These are phyloP conservation scores for Lactifluus rugatus DNA, from an alignment of 768 basidiomycete genomes.

Conservation along the genomic window DNA sequence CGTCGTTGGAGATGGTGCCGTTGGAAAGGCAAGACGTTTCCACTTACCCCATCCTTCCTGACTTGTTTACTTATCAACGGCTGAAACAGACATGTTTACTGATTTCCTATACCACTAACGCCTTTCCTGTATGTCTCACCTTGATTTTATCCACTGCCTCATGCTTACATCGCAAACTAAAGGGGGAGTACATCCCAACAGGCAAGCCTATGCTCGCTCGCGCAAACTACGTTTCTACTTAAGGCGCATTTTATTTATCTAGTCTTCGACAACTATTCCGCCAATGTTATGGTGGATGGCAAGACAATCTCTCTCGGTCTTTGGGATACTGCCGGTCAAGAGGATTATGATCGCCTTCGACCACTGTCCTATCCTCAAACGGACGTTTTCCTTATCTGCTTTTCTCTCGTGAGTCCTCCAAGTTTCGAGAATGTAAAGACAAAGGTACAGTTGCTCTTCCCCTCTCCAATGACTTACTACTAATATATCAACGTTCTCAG, in stretches of 20 bases:
- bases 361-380: slow-evolving; percentile 99
- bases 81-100: slow-evolving; percentile 82
- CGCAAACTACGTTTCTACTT: not conserved
- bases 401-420: slow-evolving; percentile 95
- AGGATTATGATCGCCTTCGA: slow-evolving; percentile 96
- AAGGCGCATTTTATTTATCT: slow-evolving; percentile 8
- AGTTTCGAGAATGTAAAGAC: slow-evolving; percentile 98
- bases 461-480: slow-evolving; percentile 5
- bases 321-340: slow-evolving; percentile 99
- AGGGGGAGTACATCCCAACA: slow-evolving; percentile 97
- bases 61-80: slow-evolving; percentile 20
- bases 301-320: slow-evolving; percentile 97
- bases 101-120: slow-evolving; percentile 99
- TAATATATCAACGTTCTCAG: slow-evolving; percentile 31
- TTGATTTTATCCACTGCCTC: slow-evolving; percentile 3
- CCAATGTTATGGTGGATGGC: slow-evolving; percentile 97
- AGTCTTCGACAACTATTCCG: slow-evolving; percentile 99
- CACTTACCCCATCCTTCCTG: not conserved
- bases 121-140: slow-evolving; percentile 67
- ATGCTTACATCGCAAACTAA: slow-evolving; percentile 5
- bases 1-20: slow-evolving; percentile 97
- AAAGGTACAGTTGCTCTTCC: slow-evolving; percentile 44
- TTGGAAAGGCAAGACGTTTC: slow-evolving; percentile 70
- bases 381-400: slow-evolving; percentile 98
- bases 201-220: slow-evolving; percentile 36